Percentiles rank a stretch among this genome's conserved stretches.
These are phyloP conservation scores for Heritiera fomes DNA, from an alignment of 345 rosid species.

Conservation along the genomic window DNA sequence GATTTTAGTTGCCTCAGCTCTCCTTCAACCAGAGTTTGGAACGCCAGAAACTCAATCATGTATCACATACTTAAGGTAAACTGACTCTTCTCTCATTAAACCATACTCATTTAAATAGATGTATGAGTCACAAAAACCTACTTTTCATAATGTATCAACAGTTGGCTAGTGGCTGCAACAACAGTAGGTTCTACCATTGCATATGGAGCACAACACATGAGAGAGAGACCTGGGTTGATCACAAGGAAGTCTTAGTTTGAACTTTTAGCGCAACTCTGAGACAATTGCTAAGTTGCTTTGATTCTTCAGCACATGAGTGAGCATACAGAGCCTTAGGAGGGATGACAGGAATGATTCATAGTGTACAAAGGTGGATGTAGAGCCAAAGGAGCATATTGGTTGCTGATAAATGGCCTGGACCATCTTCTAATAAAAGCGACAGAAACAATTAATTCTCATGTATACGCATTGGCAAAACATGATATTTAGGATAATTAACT, in stretches of 20 bases:
- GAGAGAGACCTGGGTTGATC: constrained; percentile 43
- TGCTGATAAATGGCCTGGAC: neutral
- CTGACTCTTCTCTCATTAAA: neutral
- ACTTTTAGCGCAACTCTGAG: neutral
- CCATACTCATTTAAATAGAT: neutral
- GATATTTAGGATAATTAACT: neutral
- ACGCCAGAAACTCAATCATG: constrained; percentile 58
- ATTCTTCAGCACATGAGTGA: neutral
- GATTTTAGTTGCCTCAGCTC: constrained; percentile 80
- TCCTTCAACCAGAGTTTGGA: constrained; percentile 91
- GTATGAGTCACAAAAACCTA: neutral
- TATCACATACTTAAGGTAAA: constrained; percentile 78
- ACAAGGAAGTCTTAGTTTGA: constrained; percentile 37
- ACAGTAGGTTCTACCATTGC: constrained; percentile 80
- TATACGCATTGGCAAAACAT: neutral
- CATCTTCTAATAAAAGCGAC: neutral
- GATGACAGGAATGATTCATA: neutral
- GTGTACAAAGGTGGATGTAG: neutral
- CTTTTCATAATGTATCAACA: constrained; percentile 28
- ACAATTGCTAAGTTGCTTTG: neutral
- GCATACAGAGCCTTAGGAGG: neutral
- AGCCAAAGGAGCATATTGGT: neutral
- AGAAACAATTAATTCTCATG: neutral
- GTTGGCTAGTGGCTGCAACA: constrained; percentile 86
- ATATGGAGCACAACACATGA: constrained; percentile 70